Base-by-base conservation (phyloP, 768 basidiomycete genomes). In the Phaffia tasmanica region DNA sequence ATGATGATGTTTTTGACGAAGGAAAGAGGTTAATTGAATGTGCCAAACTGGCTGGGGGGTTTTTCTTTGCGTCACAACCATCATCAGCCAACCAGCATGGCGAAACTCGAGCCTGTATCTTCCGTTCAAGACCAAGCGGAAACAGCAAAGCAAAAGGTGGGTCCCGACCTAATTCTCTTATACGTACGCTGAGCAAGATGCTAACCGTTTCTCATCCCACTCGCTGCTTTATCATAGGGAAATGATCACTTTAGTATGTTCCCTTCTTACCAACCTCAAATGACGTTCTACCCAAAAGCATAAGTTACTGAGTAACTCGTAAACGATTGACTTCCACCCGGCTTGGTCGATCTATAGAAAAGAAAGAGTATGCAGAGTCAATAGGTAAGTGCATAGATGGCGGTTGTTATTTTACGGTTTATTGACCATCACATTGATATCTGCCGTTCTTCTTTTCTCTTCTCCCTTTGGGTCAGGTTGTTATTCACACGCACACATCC, bases 401-500 rank as follows among this genome's bases (percentile, higher is more conserved):
- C 25, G 25, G 27, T n/a, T 27, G 15, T 50, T 27, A 27, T n/a
- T 18, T 27, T 54, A 27, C 8, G 53, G 53, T 18, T 54, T 8
- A 54, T 27, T 18, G 27, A 54, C 6, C 27, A 27, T 54, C 53
- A n/a, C 16, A 16, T n/a, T 27, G 53, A 54, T 18, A 18, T 54
- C 8, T 8, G 4, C 16, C 16, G n/a, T n/a, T 54, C 7, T 27
- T 27, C 9, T 23, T 16, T n/a, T 35, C 23, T 30, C 3, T 18
- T 8, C 19, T 23, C 11, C n/a, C n/a, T 19, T 23, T 50, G 9
- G 16, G 15, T 14, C 55, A 67, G 66, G 66, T 35, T 54, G 14
- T 35, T 67, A 67, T 42, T 67, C 66, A 2, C 47, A 62, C 27
- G 66, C 66, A 6, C 60, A 62, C 53, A 21, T 67, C 11, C 61